Conservation (phyloP, 208 protist species). For the Angomonas desouzai region DNA sequence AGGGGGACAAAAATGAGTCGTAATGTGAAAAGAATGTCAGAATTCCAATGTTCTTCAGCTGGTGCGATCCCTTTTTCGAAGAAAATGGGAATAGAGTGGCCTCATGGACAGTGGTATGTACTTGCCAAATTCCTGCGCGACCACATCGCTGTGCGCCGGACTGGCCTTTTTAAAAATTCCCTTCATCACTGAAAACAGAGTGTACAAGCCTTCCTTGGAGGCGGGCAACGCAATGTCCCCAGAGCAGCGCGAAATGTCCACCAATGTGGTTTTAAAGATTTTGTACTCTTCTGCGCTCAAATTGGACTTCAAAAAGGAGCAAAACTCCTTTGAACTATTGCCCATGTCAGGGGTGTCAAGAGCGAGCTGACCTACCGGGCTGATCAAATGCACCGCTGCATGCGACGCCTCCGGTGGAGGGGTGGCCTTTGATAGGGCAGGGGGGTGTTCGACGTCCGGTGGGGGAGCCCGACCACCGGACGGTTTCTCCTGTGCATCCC, state of each 20-base stretch:
- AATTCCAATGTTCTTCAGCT: not conserved
- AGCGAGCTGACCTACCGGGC: not conserved
- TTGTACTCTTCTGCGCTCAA: slow-evolving; percentile 50
- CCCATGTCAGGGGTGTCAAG: slow-evolving; percentile 18
- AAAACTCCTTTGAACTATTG: slow-evolving; percentile 73
- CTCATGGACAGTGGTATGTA: slow-evolving; percentile 79
- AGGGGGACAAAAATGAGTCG: no score
- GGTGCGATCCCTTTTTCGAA: slow-evolving; percentile 14
- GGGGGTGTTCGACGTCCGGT: not conserved
- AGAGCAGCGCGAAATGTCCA: slow-evolving; percentile 33
- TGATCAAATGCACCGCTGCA: no score
- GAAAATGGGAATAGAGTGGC: slow-evolving; percentile 39
- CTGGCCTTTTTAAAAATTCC: slow-evolving; percentile 47
- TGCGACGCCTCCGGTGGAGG: no score
- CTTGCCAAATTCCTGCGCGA: slow-evolving; percentile 53
- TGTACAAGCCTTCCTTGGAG: slow-evolving; percentile 15
- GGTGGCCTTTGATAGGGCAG: not conserved
- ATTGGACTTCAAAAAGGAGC: slow-evolving; percentile 65
- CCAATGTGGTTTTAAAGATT: slow-evolving; percentile 48
- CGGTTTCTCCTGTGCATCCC: not conserved
- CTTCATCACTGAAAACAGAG: slow-evolving; percentile 21
- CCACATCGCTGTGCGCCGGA: slow-evolving; percentile 16
- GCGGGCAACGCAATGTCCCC: slow-evolving; percentile 3
- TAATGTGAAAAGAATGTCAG: slow-evolving; percentile 10
- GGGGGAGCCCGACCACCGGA: not conserved